phyloP scores from a whole-genome alignment of 1,139 yeast species.

The Chernovozyma sophiae-reginae region DNA sequence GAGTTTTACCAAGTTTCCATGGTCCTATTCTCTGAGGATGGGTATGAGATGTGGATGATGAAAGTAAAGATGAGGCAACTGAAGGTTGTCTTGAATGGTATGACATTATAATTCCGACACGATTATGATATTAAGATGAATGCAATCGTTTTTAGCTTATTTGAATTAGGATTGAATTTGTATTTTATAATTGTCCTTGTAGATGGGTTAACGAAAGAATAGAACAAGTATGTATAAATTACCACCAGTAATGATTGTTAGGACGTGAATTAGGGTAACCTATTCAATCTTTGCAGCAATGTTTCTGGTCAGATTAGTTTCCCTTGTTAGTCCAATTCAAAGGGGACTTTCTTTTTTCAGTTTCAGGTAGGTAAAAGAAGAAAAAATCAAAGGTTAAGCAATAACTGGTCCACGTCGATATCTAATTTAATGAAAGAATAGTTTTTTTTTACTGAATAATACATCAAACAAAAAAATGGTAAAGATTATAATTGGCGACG shows the following conservation, averaged over 20 bases:
- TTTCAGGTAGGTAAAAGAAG: not conserved
- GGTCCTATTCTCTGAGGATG: conserved; percentile 63
- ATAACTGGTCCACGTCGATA: not conserved
- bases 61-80: conserved; percentile 32
- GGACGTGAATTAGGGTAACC: too few species aligned
- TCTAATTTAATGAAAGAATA: not conserved
- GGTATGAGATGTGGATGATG: conserved; percentile 23
- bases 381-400: not conserved
- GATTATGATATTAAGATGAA: too few species aligned
- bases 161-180: too few species aligned
- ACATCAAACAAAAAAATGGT: not conserved
- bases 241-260: too few species aligned
- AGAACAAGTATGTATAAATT: conserved; percentile 2
- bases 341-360: not conserved
- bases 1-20: conserved; percentile 73
- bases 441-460: not conserved
- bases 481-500: conserved; percentile 3
- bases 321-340: too few species aligned
- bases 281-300: too few species aligned
- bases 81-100: conserved; percentile 40
- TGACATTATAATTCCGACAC: too few species aligned
- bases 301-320: too few species aligned
- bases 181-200: conserved; percentile 1
- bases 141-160: too few species aligned
- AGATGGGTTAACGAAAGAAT: conserved; percentile 2